Base-by-base conservation (phyloP, 805 yeast species). In the Ogataea polymorpha region DNA sequence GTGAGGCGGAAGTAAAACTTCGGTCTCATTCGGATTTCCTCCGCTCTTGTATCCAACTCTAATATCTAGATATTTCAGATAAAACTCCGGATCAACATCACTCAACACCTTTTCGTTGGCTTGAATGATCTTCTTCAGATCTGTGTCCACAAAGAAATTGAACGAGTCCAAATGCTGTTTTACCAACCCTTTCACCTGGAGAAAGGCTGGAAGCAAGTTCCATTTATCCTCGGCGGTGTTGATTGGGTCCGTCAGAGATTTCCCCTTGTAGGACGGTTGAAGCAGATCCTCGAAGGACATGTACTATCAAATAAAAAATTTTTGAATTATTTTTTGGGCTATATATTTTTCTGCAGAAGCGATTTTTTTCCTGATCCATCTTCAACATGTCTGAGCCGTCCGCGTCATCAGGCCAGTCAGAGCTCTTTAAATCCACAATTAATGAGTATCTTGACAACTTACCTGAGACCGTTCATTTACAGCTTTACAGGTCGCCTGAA, bases 131-230 rank as follows among this genome's bases (percentile, higher is more conserved):
- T 93, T 91, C 66, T 86, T 88, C 62, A 93, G 73, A 61, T 93
- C 99, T 6, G 79, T 81, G 56, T 93, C 97, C 14, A 93, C 95
- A 62, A 93, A 93, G 66, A 87, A 93, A 60, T 93, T 91, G 73
- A 88, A 93, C n/a, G 99, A 93, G 60, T 93, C 99, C 58, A 93
- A 71, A 70, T 93, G 99, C 69, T 93, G 99, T 58, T 93, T 93
- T 33, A 93, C 98, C 37, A 93, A 69, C 40, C 99, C 99, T 62
- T 93, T 93, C 32, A 93, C 96, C 58, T 89, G 88, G 48, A 93
- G 69, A 59, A 93, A 93, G 0, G 99, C 99, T 0, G 99, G 99
- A 29, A 93, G 68, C 34, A 93, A 71, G 54, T 93, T 86, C 99
- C 99, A 93, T 62, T 93, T 93, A 65, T 93, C 99, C 54, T 87